phyloP scores from a whole-genome alignment of 805 yeast species.

The Kodamaea leandrae region DNA sequence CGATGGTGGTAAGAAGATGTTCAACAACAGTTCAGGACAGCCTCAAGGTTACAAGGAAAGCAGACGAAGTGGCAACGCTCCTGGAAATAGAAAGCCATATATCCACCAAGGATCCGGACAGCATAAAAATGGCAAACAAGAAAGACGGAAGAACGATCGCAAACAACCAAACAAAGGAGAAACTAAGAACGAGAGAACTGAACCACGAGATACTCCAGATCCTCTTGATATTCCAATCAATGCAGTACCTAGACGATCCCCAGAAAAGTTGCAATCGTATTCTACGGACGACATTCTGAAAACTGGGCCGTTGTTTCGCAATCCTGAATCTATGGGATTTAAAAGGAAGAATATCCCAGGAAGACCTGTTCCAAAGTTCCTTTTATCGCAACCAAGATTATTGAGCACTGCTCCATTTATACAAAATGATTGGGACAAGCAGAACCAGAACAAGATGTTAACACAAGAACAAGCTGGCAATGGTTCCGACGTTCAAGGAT shows the following conservation, averaged over 20 bases:
- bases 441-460: conserved; percentile 65
- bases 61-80: conserved; percentile 11
- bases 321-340: conserved; percentile 34
- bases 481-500: conserved; percentile 60
- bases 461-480: conserved; percentile 44
- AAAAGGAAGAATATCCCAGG: conserved; percentile 11
- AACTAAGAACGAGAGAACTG: conserved; percentile 2
- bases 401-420: conserved; percentile 31
- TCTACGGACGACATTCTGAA: conserved; percentile 18
- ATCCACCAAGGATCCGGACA: conserved; percentile 3
- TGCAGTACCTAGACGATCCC: conserved; percentile 21
- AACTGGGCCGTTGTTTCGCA: conserved; percentile 30
- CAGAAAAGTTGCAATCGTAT: conserved; percentile 19
- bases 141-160: conserved; percentile 5
- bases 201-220: conserved; percentile 6
- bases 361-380: conserved; percentile 36
- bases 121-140: conserved; percentile 6
- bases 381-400: conserved; percentile 35
- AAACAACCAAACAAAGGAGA: conserved; percentile 4
- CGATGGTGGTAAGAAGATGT: conserved; percentile 7
- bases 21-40: conserved; percentile 4
- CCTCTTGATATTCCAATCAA: conserved; percentile 18
- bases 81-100: conserved; percentile 6
- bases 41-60: conserved; percentile 6
- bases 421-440: conserved; percentile 64